Conservation (phyloP, 352 stramenopile species). For the Phytophthora cryptogea region DNA sequence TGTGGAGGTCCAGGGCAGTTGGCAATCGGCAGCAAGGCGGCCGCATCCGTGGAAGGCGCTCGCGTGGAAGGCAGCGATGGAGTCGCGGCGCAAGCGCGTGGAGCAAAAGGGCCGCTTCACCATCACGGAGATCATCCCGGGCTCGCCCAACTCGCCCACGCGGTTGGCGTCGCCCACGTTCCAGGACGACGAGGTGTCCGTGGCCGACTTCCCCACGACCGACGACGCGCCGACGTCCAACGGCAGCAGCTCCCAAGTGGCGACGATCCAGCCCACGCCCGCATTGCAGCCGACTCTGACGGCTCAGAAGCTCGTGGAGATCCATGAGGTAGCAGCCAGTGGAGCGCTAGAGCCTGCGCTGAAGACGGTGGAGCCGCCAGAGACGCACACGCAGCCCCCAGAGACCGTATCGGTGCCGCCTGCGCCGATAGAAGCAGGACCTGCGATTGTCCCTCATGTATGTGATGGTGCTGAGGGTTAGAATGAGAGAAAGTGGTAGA, state of each 20-base stretch:
- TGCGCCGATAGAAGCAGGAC: conserved; percentile 7
- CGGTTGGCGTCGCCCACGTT: conserved; percentile 26
- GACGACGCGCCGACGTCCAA: conserved; percentile 18
- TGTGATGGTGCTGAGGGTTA: conserved; percentile 7
- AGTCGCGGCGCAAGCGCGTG: conserved; percentile 52
- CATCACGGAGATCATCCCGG: conserved; percentile 77
- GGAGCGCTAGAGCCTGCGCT: not conserved
- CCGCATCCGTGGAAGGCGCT: conserved; percentile 5
- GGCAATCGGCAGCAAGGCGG: conserved; percentile 13
- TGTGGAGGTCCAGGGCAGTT: conserved; percentile 19
- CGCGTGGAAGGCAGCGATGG: conserved; percentile 18
- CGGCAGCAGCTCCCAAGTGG: conserved; percentile 18
- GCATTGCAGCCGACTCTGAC: not conserved
- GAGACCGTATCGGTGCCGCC: conserved; percentile 19
- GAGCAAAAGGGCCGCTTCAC: conserved; percentile 83
- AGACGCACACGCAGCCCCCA: conserved; percentile 25
- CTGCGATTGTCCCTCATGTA: conserved; percentile 14
- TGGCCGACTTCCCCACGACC: conserved; percentile 14
- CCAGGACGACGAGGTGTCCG: conserved; percentile 23
- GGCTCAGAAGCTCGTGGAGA: conserved; percentile 7
- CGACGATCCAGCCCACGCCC: conserved; percentile 10
- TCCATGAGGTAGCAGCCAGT: not conserved
- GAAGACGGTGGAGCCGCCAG: conserved; percentile 20
- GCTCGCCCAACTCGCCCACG: conserved; percentile 48
- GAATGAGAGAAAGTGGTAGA: not conserved